Percentiles rank a stretch among this genome's conserved stretches.
These are phyloP conservation scores for Nosema muscidifuracis DNA, from an alignment of 371 early-diverging fungal species.

Conservation along the genomic window DNA sequence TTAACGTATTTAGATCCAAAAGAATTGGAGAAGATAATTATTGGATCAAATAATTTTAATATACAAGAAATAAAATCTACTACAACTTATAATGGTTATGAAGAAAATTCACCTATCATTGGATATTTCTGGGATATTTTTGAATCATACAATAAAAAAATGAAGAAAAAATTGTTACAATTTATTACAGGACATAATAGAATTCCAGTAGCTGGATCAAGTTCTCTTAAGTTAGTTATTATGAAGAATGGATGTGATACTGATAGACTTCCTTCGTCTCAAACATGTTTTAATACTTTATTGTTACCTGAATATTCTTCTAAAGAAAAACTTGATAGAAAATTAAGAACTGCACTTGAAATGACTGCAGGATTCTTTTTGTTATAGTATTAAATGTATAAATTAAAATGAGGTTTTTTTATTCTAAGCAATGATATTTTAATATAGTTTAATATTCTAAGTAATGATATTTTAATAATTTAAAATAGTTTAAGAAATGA, in stretches of 20 bases:
- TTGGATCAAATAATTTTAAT: constrained; percentile 78
- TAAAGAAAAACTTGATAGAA: constrained; percentile 72
- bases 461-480: no score
- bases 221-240: constrained; percentile 80
- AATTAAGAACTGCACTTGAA: constrained; percentile 79
- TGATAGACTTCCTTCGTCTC: constrained; percentile 79
- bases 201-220: constrained; percentile 81
- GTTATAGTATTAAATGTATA: neutral
- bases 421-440: no score
- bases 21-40: constrained; percentile 85
- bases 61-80: constrained; percentile 72
- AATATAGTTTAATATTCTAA: no score
- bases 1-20: constrained; percentile 66
- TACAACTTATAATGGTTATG: constrained; percentile 67
- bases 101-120: constrained; percentile 67
- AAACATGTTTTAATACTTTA: constrained; percentile 88
- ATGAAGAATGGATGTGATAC: constrained; percentile 92
- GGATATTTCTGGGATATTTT: constrained; percentile 83
- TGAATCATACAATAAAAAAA: constrained; percentile 70
- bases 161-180: constrained; percentile 75
- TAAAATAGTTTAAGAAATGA: no score
- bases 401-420: no score
- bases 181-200: constrained; percentile 95
- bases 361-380: constrained; percentile 92
- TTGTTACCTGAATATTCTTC: constrained; percentile 80